Evolutionary conservation across 148 eudicot species (phyloP), one percentile per base, ranked within the genome.

Genomic region (Camellia japonica): DNA sequence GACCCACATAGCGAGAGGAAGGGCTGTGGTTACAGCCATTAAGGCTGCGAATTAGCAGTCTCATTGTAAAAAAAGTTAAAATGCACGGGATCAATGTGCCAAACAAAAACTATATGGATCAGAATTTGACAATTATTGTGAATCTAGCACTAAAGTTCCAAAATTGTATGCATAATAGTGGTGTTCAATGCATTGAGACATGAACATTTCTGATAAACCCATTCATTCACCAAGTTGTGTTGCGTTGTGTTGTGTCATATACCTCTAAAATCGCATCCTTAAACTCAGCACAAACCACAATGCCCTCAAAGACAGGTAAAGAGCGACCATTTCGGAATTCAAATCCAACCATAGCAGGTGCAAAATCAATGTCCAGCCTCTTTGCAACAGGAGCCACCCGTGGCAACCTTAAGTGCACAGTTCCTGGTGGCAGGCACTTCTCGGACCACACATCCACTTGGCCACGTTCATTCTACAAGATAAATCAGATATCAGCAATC

Each of bases 341-440:
- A 89, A 96, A 96, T 81, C 99, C 99, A 80, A 96, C 98, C 99
- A 96, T 96, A 79, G 99, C 99, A 83, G 92, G 98, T 54, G 99
- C 97, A 85, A 81, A 96, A 87, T 96, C 89, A 73, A 93, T 88
- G 80, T 80, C 92, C 55, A 96, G 91, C 84, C 92, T 92, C 83
- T 90, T 87, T 18, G 89, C 98, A 83, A 92, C 86, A 67, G 86
- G 84, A 74, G 83, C 90, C 77, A 91, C 76, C 82, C 99, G 84
- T 60, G 99, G 99, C 60, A 91, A 85, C 83, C 90, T 87, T 92
- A 96, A 86, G 86, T 96, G 99, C 84, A 96, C 90, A 42, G 99
- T 96, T 75, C 99, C 99, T 0, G 97, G 98, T 44, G 99, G 99
- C 60, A 96, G 93, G 90, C 98, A 96, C 90, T 96, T 96, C 87